Evolutionary conservation across 2,329 filamentous ascomycete genomes (phyloP).

Genomic region (Pseudohalonectria lignicola): DNA sequence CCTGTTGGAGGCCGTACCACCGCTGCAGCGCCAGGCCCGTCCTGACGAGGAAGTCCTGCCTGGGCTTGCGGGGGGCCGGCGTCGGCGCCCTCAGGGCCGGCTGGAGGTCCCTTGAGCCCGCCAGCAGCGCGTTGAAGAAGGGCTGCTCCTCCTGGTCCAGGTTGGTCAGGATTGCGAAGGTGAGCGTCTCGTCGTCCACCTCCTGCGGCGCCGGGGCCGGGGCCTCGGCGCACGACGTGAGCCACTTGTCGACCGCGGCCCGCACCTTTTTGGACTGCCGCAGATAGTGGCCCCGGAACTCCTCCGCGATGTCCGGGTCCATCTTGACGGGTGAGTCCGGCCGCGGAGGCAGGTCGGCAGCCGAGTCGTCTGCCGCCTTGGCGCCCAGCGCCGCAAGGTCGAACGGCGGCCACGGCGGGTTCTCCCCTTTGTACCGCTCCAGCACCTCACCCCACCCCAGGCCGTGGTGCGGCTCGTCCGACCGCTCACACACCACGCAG

Average conservation of each 20-base stretch:
- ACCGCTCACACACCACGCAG: constrained; percentile 70
- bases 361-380: constrained; percentile 34
- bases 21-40: constrained; percentile 72
- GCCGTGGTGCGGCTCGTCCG: constrained; percentile 53
- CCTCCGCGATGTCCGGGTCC: constrained; percentile 87
- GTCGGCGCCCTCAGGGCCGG: constrained; percentile 55
- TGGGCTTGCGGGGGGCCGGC: constrained; percentile 46
- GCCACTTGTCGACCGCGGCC: constrained; percentile 83
- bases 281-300: constrained; percentile 86
- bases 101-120: constrained; percentile 45
- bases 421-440: constrained; percentile 82
- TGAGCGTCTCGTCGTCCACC: constrained; percentile 86
- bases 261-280: constrained; percentile 88
- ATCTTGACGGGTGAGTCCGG: constrained; percentile 59
- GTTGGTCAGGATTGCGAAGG: constrained; percentile 87
- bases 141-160: constrained; percentile 65
- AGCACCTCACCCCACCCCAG: constrained; percentile 93
- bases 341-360: constrained; percentile 49
- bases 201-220: constrained; percentile 71
- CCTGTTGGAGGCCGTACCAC: constrained; percentile 62
- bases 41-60: constrained; percentile 65
- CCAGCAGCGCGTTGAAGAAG: constrained; percentile 72
- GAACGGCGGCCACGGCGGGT: constrained; percentile 85
- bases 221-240: constrained; percentile 66
- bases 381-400: constrained; percentile 52